Conservation (phyloP, 2,329 filamentous ascomycete species). For the Hypoxylon rubiginosum region DNA sequence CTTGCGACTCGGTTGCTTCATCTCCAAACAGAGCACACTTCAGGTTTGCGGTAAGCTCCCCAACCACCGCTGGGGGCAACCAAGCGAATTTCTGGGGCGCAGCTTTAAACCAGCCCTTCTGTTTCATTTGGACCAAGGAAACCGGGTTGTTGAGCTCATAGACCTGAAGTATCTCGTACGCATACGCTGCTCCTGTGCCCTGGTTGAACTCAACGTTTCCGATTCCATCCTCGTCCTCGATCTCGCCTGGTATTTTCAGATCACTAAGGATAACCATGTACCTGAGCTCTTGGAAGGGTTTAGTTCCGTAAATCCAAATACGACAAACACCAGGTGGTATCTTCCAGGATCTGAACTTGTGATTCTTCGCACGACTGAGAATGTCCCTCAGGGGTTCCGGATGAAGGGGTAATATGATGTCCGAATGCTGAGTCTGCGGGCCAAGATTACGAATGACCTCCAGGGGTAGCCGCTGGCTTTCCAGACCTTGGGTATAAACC, state of each 20-base stretch:
- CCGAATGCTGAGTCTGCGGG: conserved; percentile 59
- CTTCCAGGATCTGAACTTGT: conserved; percentile 69
- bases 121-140: conserved; percentile 63
- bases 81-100: conserved; percentile 66
- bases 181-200: conserved; percentile 58
- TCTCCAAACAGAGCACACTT: conserved; percentile 63
- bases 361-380: conserved; percentile 62
- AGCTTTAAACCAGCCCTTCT: conserved; percentile 66
- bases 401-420: conserved; percentile 66
- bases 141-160: conserved; percentile 74
- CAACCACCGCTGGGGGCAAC: conserved; percentile 69
- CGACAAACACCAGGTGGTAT: conserved; percentile 68
- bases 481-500: conserved; percentile 48
- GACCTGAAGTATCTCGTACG: conserved; percentile 68
- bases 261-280: conserved; percentile 71
- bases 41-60: conserved; percentile 70
- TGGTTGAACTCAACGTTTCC: conserved; percentile 68
- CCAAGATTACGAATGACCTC: conserved; percentile 50
- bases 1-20: conserved; percentile 62
- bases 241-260: conserved; percentile 62
- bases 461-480: conserved; percentile 53
- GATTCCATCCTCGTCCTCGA: too few relatives aligned
- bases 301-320: conserved; percentile 73
- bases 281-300: conserved; percentile 61
- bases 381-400: conserved; percentile 68